Conservation (phyloP, 805 yeast species). For the Kockiozyma suomiensis region DNA sequence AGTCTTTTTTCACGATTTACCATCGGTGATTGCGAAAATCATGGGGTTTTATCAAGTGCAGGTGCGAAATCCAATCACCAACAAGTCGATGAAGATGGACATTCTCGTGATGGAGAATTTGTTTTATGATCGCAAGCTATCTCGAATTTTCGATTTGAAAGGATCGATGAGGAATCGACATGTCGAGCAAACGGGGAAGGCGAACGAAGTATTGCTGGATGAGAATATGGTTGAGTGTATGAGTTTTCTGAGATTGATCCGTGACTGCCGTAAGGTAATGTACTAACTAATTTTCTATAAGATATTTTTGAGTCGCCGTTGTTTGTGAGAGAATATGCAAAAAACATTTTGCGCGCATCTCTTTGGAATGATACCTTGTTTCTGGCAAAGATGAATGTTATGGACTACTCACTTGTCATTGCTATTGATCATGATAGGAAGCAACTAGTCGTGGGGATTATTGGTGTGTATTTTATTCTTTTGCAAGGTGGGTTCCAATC, state of each 20-base stretch:
- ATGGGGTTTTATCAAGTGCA: conserved; percentile 96
- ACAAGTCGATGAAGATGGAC: conserved; percentile 81
- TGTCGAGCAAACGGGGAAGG: conserved; percentile 93
- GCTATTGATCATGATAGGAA: conserved; percentile 72
- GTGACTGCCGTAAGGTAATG: too few species aligned
- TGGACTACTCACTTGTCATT: conserved; percentile 95
- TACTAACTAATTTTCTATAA: conserved; percentile 1
- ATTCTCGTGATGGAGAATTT: conserved; percentile 94
- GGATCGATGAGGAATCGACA: conserved; percentile 98
- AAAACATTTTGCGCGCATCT: conserved; percentile 80
- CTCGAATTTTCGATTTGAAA: conserved; percentile 89
- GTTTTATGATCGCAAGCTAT: conserved; percentile 78
- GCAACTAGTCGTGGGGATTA: conserved; percentile 87
- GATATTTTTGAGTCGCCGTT: conserved; percentile 92
- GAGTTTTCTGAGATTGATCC: too few species aligned
- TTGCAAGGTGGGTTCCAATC: too few species aligned
- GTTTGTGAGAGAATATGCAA: conserved; percentile 89
- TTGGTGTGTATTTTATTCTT: conserved; percentile 46
- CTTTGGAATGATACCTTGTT: conserved; percentile 94
- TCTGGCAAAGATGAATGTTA: conserved; percentile 93
- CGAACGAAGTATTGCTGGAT: conserved; percentile 89
- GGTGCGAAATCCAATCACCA: conserved; percentile 74
- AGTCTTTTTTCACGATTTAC: conserved; percentile 90
- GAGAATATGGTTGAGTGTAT: conserved; percentile 93
- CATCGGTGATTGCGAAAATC: conserved; percentile 91